Conservation (phyloP, 768 basidiomycete genomes). For the Amanita fuliginea region DNA sequence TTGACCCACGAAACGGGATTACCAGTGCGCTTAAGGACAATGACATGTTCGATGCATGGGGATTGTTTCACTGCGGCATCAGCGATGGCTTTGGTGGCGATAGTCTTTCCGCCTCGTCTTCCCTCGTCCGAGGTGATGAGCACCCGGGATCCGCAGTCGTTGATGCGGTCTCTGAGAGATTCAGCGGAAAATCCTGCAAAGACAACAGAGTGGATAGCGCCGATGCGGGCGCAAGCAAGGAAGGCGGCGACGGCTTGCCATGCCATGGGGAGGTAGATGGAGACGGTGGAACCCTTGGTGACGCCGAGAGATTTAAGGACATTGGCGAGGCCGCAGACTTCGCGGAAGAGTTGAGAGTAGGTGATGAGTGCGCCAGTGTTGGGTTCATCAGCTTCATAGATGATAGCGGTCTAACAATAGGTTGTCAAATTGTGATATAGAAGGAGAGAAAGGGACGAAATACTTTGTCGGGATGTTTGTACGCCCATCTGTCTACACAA, state of each 20-base stretch:
- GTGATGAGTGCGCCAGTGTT: conserved; percentile 65
- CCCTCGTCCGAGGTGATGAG: conserved; percentile 96
- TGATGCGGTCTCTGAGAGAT: conserved; percentile 83
- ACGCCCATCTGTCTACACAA: conserved; percentile 95
- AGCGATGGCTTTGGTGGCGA: conserved; percentile 90
- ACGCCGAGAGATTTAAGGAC: conserved; percentile 84
- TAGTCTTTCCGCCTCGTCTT: conserved; percentile 84
- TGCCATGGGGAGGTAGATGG: conserved; percentile 88
- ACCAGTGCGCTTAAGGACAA: conserved; percentile 85
- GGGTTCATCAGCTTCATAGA: conserved; percentile 97
- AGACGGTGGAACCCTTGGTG: conserved; percentile 92
- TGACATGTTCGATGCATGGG: conserved; percentile 79
- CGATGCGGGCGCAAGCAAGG: conserved; percentile 95
- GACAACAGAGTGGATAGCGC: conserved; percentile 93
- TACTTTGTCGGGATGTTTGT: conserved; percentile 76
- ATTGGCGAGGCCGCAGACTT: conserved; percentile 85
- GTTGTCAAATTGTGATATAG: not conserved
- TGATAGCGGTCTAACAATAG: conserved; percentile 71
- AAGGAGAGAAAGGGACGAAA: conserved; percentile 1
- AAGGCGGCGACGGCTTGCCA: conserved; percentile 96
- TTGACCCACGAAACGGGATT: conserved; percentile 68
- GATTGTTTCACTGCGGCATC: conserved; percentile 83
- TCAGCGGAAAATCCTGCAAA: conserved; percentile 97
- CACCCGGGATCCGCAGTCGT: conserved; percentile 84
- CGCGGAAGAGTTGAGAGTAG: conserved; percentile 79